These are phyloP conservation scores for Pelargonium citronellum DNA, from an alignment of 441 rosid species.

Conservation along the genomic window DNA sequence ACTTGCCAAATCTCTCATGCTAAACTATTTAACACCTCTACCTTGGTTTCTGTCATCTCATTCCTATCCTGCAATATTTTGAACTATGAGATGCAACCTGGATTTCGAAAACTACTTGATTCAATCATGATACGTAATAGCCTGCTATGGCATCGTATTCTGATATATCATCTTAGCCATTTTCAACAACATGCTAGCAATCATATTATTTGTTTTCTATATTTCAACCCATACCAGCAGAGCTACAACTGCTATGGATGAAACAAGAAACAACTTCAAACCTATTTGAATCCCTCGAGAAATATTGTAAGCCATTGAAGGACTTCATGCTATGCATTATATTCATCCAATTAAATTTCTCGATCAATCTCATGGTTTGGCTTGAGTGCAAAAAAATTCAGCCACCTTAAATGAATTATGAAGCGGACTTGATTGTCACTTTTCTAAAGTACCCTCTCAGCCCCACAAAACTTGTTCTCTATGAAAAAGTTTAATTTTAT, in stretches of 20 bases:
- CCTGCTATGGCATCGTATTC: not conserved
- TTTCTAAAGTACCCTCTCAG: too few relatives aligned
- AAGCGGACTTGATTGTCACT: too few relatives aligned
- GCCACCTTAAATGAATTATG: too few relatives aligned
- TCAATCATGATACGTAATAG: not conserved
- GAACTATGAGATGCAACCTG: not conserved
- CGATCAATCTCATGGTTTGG: too few relatives aligned
- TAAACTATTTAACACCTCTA: not conserved
- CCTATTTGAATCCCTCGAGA: too few relatives aligned
- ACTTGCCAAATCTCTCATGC: not conserved
- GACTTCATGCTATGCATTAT: too few relatives aligned
- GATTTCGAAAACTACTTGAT: not conserved
- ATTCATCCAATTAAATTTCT: too few relatives aligned
- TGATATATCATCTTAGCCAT: not conserved
- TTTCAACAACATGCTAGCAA: not conserved
- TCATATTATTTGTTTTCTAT: conserved; percentile 3
- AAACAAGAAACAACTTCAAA: too few relatives aligned
- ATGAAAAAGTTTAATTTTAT: too few relatives aligned
- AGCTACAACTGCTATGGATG: not conserved
- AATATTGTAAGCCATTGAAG: too few relatives aligned
- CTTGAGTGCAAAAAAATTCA: too few relatives aligned
- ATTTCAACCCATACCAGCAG: not conserved
- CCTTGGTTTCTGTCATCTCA: not conserved
- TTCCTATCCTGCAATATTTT: not conserved
- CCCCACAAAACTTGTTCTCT: too few relatives aligned